A percentile compares a stretch with the other conserved stretches of the same genome.
Conservation (phyloP, 768 basidiomycete genomes). For the Suillus ampliporus region DNA sequence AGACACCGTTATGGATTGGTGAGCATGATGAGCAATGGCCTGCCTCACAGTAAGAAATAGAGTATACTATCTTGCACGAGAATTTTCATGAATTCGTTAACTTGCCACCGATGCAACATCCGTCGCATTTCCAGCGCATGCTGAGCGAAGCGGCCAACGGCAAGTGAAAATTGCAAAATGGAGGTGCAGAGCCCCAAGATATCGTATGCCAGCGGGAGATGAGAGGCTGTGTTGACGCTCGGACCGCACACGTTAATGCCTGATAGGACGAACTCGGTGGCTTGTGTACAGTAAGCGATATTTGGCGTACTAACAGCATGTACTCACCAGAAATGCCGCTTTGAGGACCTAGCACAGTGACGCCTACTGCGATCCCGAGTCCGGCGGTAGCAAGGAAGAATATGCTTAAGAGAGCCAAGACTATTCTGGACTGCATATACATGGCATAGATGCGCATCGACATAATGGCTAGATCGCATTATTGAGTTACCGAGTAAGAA, state of each 20-base stretch:
- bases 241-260: conserved; percentile 21
- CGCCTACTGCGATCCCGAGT: conserved; percentile 16
- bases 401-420: conserved; percentile 15
- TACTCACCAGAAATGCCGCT: conserved; percentile 23
- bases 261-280: conserved; percentile 23
- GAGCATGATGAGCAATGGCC: background rate
- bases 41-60: conserved; percentile 25
- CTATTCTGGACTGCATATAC: conserved; percentile 20
- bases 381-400: conserved; percentile 14
- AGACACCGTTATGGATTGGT: background rate
- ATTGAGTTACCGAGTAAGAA: background rate
- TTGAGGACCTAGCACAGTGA: conserved; percentile 20
- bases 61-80: conserved; percentile 25
- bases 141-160: conserved; percentile 19
- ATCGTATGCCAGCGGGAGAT: conserved; percentile 23
- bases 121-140: conserved; percentile 16
- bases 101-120: conserved; percentile 16
- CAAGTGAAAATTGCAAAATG: conserved; percentile 23
- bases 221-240: conserved; percentile 7
- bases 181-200: conserved; percentile 17
- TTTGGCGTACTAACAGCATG: background rate
- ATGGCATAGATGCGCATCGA: conserved; percentile 27
- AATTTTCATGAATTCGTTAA: conserved; percentile 21
- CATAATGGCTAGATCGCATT: conserved; percentile 19
- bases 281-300: conserved; percentile 8